Percentiles rank a stretch among this genome's conserved stretches.
Evolutionary conservation across 768 basidiomycete genomes (phyloP).

Genomic region (Polyporus arcularius): DNA sequence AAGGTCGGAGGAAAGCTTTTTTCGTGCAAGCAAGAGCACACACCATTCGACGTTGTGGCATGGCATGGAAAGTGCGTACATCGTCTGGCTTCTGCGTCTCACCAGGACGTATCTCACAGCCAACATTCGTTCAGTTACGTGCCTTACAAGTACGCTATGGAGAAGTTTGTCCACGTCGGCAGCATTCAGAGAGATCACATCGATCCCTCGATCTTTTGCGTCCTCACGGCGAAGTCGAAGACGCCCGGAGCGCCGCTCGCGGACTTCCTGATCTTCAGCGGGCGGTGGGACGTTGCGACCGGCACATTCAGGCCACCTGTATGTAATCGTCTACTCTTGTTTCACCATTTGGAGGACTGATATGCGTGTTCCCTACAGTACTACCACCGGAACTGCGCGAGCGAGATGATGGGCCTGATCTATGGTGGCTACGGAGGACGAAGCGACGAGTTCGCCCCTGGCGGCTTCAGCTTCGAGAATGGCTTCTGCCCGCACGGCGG

Average conservation of each 20-base stretch:
- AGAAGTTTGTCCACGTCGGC: conserved; percentile 64
- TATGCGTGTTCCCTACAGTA: conserved; percentile 39
- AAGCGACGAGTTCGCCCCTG: conserved; percentile 62
- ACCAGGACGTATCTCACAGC: background rate
- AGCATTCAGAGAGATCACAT: conserved; percentile 70
- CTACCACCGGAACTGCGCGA: conserved; percentile 63
- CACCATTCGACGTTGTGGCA: conserved; percentile 73
- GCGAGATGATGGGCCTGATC: conserved; percentile 66
- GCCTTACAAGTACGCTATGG: conserved; percentile 66
- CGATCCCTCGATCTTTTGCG: conserved; percentile 69
- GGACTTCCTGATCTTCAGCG: conserved; percentile 66
- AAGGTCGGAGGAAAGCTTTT: conserved; percentile 59
- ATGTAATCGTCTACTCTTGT: conserved; percentile 18
- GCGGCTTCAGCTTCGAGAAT: conserved; percentile 62
- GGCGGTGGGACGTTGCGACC: conserved; percentile 63
- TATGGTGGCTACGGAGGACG: conserved; percentile 66
- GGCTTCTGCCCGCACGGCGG: conserved; percentile 69
- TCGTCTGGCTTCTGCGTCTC: background rate
- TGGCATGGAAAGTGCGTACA: conserved; percentile 66
- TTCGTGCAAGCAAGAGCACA: conserved; percentile 57
- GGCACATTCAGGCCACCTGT: conserved; percentile 64
- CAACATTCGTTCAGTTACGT: conserved; percentile 46
- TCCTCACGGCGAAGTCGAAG: conserved; percentile 67
- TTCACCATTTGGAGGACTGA: background rate
- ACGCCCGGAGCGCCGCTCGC: conserved; percentile 56